Conservation (phyloP, 768 basidiomycete genomes). For the Boletellus ananiceps region DNA sequence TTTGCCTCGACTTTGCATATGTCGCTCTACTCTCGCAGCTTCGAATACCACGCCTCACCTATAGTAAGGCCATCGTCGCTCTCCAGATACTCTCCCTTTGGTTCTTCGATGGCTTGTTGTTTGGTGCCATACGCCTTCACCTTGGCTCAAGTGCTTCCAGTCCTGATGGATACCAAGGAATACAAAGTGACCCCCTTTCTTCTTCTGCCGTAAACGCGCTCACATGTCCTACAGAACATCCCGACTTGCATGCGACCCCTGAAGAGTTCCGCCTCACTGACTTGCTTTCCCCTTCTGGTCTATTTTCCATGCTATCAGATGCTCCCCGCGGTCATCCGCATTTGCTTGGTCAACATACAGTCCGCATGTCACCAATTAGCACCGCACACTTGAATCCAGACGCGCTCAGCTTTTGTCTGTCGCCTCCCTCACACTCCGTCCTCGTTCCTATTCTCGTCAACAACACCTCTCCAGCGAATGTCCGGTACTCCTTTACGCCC, state of each 20-base stretch:
- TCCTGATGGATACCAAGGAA: conserved; percentile 15
- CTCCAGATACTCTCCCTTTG: conserved; percentile 60
- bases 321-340: conserved; percentile 46
- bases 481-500: conserved; percentile 72
- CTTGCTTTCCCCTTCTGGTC: conserved; percentile 47
- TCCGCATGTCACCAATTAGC: conserved; percentile 89
- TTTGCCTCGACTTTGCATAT: conserved; percentile 63
- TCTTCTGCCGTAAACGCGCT: not conserved
- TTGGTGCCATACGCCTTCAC: conserved; percentile 66
- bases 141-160: conserved; percentile 27
- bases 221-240: conserved; percentile 24
- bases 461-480: conserved; percentile 70
- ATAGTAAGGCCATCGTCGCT: conserved; percentile 56
- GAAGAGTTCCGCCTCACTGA: conserved; percentile 47
- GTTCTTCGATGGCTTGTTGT: conserved; percentile 64
- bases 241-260: conserved; percentile 39
- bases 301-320: conserved; percentile 40
- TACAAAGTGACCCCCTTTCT: conserved; percentile 30
- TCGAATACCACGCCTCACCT: conserved; percentile 70
- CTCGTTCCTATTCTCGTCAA: conserved; percentile 85
- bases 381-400: conserved; percentile 87
- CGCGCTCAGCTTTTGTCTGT: conserved; percentile 67
- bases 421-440: conserved; percentile 47
- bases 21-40: conserved; percentile 53
- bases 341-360: conserved; percentile 82